Conservation (phyloP, 139 green algal species). For the Coelastrella sp. region DNA sequence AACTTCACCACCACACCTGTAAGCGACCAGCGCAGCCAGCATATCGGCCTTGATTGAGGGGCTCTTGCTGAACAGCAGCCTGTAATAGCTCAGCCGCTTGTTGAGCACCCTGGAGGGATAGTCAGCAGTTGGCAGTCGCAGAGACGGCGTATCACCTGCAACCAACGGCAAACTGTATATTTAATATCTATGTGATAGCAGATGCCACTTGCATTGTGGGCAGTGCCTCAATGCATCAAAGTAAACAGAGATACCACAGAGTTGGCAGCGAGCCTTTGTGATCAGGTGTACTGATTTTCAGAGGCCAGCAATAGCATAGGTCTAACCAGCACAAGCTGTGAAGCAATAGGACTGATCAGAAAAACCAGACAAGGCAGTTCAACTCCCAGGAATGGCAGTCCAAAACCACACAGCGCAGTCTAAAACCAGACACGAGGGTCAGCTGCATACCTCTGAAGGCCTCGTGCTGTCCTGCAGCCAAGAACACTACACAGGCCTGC, state of each 20-base stretch:
- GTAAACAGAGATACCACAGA: too few relatives aligned
- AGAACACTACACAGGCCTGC: conserved; percentile 36
- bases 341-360: too few relatives aligned
- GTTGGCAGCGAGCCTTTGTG: too few relatives aligned
- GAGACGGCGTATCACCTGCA: not conserved
- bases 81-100: conserved; percentile 33
- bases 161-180: not conserved
- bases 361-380: not conserved
- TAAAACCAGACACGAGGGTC: not conserved
- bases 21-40: not conserved
- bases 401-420: too few relatives aligned
- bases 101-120: conserved; percentile 7
- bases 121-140: not conserved
- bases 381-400: not conserved
- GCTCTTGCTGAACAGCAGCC: not conserved
- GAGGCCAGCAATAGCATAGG: too few relatives aligned
- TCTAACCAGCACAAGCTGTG: too few relatives aligned
- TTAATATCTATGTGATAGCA: not conserved
- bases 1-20: not conserved
- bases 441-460: not conserved
- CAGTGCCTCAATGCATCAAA: too few relatives aligned
- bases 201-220: not conserved
- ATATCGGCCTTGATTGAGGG: not conserved
- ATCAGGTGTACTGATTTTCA: too few relatives aligned
- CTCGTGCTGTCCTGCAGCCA: conserved; percentile 9